Evolutionary conservation across 495 filamentous ascomycete species (phyloP).

Genomic region (Acidomyces sp.): DNA sequence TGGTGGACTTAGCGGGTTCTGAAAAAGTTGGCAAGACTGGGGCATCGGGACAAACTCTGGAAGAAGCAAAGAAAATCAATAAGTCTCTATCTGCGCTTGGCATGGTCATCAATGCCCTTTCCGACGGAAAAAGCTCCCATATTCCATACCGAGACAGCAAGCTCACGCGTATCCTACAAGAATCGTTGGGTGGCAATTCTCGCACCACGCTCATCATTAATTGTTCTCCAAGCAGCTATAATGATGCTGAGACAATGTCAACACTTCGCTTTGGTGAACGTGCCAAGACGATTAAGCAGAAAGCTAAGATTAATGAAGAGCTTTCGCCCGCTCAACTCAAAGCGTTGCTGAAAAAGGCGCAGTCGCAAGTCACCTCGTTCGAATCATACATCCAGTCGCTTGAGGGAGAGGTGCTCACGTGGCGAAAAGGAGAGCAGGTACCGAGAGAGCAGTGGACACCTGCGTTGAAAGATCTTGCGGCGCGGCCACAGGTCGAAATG

Average conservation of each 20-base stretch:
- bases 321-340: constrained; percentile 92
- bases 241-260: constrained; percentile 87
- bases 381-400: constrained; percentile 73
- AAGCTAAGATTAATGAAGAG: constrained; percentile 98
- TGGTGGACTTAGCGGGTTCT: constrained; percentile 94
- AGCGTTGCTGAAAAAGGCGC: constrained; percentile 76
- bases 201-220: constrained; percentile 96
- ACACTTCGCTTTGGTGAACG: constrained; percentile 92
- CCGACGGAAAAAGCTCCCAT: constrained; percentile 95
- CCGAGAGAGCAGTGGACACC: constrained; percentile 74
- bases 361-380: constrained; percentile 76
- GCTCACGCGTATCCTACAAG: constrained; percentile 91
- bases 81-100: constrained; percentile 95
- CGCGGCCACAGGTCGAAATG: constrained; percentile 40
- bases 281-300: constrained; percentile 98
- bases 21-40: constrained; percentile 99
- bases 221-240: constrained; percentile 95
- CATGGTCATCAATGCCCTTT: constrained; percentile 97
- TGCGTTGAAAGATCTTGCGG: constrained; percentile 44
- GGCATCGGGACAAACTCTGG: constrained; percentile 90
- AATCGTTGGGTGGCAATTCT: constrained; percentile 92
- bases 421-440: constrained; percentile 79
- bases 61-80: constrained; percentile 99
- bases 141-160: constrained; percentile 97
- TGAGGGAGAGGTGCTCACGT: constrained; percentile 70